These are phyloP conservation scores for Aspergillus sp. DNA, from an alignment of 2,329 filamentous ascomycete species.

Conservation along the genomic window DNA sequence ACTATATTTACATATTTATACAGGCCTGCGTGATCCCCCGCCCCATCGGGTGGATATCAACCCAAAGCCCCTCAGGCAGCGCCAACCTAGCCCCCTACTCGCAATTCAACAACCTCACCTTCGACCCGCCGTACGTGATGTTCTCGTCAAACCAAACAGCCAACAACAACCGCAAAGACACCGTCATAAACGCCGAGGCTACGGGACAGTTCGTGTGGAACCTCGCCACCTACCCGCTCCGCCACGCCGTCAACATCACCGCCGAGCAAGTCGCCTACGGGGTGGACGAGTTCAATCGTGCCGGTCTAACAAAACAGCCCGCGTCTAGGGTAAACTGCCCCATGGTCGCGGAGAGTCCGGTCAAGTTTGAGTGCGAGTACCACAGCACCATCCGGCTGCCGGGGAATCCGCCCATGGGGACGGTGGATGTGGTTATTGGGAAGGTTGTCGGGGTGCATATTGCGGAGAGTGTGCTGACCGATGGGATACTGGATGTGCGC, in stretches of 20 bases:
- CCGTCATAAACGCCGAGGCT: slow-evolving; percentile 55
- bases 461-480: slow-evolving; percentile 53
- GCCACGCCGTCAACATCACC: slow-evolving; percentile 56
- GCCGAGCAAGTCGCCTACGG: slow-evolving; percentile 52
- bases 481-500: slow-evolving; percentile 55
- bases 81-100: slow-evolving; percentile 62
- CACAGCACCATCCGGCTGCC: slow-evolving; percentile 57
- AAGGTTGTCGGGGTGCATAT: slow-evolving; percentile 60
- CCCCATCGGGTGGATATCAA: slow-evolving; percentile 65
- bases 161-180: slow-evolving; percentile 53
- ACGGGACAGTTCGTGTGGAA: slow-evolving; percentile 62
- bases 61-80: slow-evolving; percentile 47
- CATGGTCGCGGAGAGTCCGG: slow-evolving; percentile 55
- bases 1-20: too few species aligned
- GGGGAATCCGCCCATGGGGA: slow-evolving; percentile 58
- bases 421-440: slow-evolving; percentile 59
- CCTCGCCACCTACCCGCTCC: slow-evolving; percentile 57
- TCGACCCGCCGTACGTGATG: slow-evolving; percentile 64
- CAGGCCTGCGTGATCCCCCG: slow-evolving; percentile 57
- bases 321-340: slow-evolving; percentile 45
- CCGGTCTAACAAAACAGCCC: slow-evolving; percentile 51
- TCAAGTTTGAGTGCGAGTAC: slow-evolving; percentile 61
- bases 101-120: slow-evolving; percentile 65
- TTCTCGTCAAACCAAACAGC: slow-evolving; percentile 60
- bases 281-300: slow-evolving; percentile 57